Evolutionary conservation across 345 rosid genomes (phyloP), one percentile per base, ranked within the genome.

Genomic region (Hirschfeldia incana): DNA sequence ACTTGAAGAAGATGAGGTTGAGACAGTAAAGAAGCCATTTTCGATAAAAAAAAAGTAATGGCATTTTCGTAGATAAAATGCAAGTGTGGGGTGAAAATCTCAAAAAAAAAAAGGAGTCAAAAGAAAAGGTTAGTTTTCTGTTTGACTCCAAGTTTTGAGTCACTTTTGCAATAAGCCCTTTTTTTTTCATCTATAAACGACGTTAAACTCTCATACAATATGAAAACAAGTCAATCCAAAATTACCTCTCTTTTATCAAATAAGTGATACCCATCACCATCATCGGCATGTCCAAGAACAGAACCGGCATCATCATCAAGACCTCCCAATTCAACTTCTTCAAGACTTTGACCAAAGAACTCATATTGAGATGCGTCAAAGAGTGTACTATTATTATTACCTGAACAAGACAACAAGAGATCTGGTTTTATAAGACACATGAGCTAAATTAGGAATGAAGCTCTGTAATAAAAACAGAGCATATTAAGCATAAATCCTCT

Each of bases 361-460:
- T 87, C 91, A 80, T 91, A 91, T 60, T 81, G 91, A 65, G 97
- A 70, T 44, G 97, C 92, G 85, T 91, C 91, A 77, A 91, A 91
- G 46, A 88, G 82, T 5, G 76, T 42, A 57, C 33, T 66, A 39
- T 58, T 57, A 57, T 58, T 66, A 32, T 68, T 73, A 53, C 66
- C 89, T 85, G 82, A 78, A 60, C 21, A 39, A 73, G 17, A 61
- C 21, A 74, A 26, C 9, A 57, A 67, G 39, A 63, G 67, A 63
- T 63, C 67, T 44, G 67, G 67, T 63, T 32, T 32, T 17, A 30
- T 63, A 0, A 63, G 0, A 6, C 67, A 62, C 26, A 62, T 33
- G 42, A 63, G 33, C 15, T 3, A 59, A 59, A 29, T 4, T 13
- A 42, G 3, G 6, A 42, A 2, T 1, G 11, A 39, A 26, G 57